Evolutionary conservation across 2,329 filamentous ascomycete genomes (phyloP).

Genomic region (Tolypocladium amazonense): DNA sequence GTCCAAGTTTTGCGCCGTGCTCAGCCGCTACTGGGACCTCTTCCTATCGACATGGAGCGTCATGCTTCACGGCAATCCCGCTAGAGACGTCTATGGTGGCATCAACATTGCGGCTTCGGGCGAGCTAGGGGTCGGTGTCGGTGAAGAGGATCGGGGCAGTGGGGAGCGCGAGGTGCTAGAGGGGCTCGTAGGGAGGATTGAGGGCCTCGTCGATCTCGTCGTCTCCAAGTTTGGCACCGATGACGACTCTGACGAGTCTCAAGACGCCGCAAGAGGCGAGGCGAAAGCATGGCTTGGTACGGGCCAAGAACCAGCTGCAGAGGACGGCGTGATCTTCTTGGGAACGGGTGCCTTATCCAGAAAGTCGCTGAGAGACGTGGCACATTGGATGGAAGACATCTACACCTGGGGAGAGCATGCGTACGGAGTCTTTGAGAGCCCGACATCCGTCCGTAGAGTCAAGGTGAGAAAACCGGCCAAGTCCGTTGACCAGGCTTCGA

Average conservation of each 20-base stretch:
- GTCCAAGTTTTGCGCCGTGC: constrained; percentile 56
- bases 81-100: constrained; percentile 66
- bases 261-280: constrained; percentile 9
- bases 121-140: constrained; percentile 86
- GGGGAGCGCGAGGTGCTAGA: constrained; percentile 89
- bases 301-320: constrained; percentile 53
- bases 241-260: constrained; percentile 16
- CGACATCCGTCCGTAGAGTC: constrained; percentile 50
- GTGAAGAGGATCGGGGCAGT: constrained; percentile 90
- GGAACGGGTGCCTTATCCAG: constrained; percentile 65
- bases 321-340: constrained; percentile 80
- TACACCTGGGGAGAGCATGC: constrained; percentile 75
- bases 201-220: constrained; percentile 78
- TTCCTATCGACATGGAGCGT: constrained; percentile 73
- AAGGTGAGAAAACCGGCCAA: constrained; percentile 23
- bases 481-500: constrained; percentile 1
- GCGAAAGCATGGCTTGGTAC: constrained; percentile 58
- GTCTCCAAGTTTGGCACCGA: constrained; percentile 72
- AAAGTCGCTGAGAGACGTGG: constrained; percentile 60
- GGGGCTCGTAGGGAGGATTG: constrained; percentile 67
- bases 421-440: constrained; percentile 76
- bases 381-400: constrained; percentile 80
- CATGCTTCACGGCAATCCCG: constrained; percentile 80
- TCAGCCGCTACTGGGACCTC: constrained; percentile 73
- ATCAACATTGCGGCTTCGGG: constrained; percentile 84